Percentiles rank a stretch among this genome's conserved stretches.
phyloP scores from a whole-genome alignment of 1,284 basidiomycete genomes.

The Trametes versicolor region DNA sequence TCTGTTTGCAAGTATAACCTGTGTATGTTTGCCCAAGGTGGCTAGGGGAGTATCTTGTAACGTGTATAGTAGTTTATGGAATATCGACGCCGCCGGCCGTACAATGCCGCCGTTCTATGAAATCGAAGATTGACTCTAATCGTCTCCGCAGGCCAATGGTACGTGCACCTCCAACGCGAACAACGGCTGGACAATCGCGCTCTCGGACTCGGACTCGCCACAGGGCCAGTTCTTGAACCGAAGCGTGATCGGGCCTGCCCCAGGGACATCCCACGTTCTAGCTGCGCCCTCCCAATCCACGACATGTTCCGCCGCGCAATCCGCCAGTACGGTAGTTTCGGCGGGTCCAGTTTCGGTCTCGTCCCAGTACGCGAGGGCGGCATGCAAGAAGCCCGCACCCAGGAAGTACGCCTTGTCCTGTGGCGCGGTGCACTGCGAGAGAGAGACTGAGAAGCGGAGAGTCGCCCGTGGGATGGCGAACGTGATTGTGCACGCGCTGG shows the following conservation, averaged over 20 bases:
- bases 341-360: not conserved
- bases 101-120: too few relatives aligned
- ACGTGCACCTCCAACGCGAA: not conserved
- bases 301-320: slow-evolving; percentile 1
- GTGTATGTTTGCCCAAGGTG: too few relatives aligned
- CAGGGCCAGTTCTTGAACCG: slow-evolving; percentile 6
- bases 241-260: not conserved
- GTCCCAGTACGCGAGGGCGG: not conserved
- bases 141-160: not conserved
- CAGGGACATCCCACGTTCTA: not conserved
- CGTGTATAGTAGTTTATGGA: too few relatives aligned
- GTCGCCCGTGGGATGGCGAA: not conserved
- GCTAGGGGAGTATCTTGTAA: too few relatives aligned
- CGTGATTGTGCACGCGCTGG: not conserved
- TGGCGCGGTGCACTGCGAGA: not conserved
- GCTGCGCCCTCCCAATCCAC: not conserved
- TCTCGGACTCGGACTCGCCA: not conserved
- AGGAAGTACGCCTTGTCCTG: not conserved
- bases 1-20: too few relatives aligned
- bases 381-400: not conserved
- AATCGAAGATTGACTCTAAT: too few relatives aligned
- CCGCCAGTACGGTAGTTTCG: not conserved
- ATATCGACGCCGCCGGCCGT: too few relatives aligned
- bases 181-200: not conserved
- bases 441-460: not conserved